These are phyloP conservation scores for Fusarium palustre DNA, from an alignment of 2,329 filamentous ascomycete genomes.

Conservation along the genomic window DNA sequence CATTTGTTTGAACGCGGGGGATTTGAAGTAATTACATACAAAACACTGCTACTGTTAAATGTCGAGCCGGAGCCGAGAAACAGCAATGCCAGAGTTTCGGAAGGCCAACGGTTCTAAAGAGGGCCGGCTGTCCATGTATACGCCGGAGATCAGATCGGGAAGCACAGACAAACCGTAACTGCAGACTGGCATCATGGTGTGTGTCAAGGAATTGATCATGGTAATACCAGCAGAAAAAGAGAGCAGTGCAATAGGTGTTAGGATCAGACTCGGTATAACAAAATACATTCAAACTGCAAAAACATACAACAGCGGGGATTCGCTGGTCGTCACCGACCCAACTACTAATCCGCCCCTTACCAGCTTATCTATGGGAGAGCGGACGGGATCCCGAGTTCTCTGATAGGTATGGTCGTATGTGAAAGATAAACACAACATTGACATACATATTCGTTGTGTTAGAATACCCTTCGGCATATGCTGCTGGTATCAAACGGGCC, in stretches of 20 bases:
- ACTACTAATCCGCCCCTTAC: neutral
- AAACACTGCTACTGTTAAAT: neutral
- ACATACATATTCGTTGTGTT: neutral
- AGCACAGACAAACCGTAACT: neutral
- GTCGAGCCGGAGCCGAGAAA: conserved; percentile 4
- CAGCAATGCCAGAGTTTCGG: neutral
- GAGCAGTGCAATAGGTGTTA: neutral
- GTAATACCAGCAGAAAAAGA: neutral
- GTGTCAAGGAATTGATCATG: neutral
- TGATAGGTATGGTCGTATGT: neutral
- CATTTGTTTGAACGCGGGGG: neutral
- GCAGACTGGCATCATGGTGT: neutral
- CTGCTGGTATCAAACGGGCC: neutral
- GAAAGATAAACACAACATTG: neutral
- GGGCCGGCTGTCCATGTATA: conserved; percentile 1
- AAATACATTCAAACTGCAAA: neutral
- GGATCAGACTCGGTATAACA: neutral
- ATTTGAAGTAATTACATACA: neutral
- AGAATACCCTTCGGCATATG: too few species aligned
- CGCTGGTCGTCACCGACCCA: neutral
- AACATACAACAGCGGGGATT: neutral
- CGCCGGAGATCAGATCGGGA: neutral
- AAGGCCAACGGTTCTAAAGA: neutral
- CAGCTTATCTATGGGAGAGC: neutral
- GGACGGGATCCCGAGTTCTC: neutral